Evolutionary conservation across 306 rosid genomes (phyloP), one percentile per base, ranked within the genome.

Genomic region (Cicer pinnatifidum): DNA sequence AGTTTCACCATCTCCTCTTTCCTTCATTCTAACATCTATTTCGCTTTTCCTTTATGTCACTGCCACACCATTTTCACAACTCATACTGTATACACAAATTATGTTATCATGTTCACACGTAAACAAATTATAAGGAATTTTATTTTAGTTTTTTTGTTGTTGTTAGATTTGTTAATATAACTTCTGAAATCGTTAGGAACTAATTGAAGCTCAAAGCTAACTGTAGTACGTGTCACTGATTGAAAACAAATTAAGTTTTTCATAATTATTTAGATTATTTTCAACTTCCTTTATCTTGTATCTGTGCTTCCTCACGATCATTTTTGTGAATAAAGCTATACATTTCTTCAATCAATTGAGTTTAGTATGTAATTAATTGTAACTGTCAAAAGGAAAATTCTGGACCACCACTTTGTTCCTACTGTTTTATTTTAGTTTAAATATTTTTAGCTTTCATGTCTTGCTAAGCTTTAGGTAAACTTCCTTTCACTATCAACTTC

Each of bases 391-490:
- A 38, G 7, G 6, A 38, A 8, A 61, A 9, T 45, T 43, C 7
- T 52, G 8, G 66, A 13, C 39, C 69, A 54, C 37, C 50, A 43
- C 43, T 73, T 11, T 69, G 40, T 80, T 28, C 45, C 20, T 33
- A 20, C 58, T 43, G 3, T 8, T 41, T 17, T 9, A 17, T 35
- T 45, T 8, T 12, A 41, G 43, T 57, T 1, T 2, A 2, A 17
- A 16, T 4, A 23, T 40, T 35, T 33, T 38, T 57, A 38, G 47
- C 57, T 39, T 63, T 71, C 28, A 67, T 57, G 35, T 80, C 40
- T 67, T 46, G 11, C 23, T 19, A 11, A 48, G 69, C 60, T 75
- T 46, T 66, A 28, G 40, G 53, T 11, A 17, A 58, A 11, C 1
- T 43, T 13, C 46, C 40, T 5, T 20, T 41, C 20, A 20, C 3